These are phyloP conservation scores for Amorphotheca resinae DNA, from an alignment of 495 filamentous ascomycete species.

Conservation along the genomic window DNA sequence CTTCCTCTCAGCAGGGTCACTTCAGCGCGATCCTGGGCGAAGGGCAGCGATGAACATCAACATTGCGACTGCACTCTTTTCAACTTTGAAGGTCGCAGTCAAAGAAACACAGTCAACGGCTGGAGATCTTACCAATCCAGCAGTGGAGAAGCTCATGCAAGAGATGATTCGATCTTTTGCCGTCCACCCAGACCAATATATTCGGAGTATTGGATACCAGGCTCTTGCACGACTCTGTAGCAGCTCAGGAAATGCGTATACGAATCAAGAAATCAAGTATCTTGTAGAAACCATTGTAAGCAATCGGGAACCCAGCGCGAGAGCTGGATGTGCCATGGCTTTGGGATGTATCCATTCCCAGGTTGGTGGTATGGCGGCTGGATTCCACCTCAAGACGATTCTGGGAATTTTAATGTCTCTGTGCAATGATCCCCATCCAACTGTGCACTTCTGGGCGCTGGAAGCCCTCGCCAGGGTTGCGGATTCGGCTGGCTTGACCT, in stretches of 20 bases:
- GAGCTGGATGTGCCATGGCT: constrained; percentile 88
- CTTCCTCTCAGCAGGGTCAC: constrained; percentile 60
- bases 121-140: constrained; percentile 59
- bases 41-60: constrained; percentile 88
- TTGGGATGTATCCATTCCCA: constrained; percentile 89
- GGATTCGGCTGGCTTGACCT: constrained; percentile 85
- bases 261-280: constrained; percentile 76
- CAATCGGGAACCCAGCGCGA: constrained; percentile 83
- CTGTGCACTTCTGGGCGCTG: constrained; percentile 91
- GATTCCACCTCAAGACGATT: constrained; percentile 94
- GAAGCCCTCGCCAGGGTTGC: constrained; percentile 79
- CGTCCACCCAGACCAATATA: constrained; percentile 67
- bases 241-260: constrained; percentile 76
- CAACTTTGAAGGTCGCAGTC: constrained; percentile 68
- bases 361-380: constrained; percentile 95
- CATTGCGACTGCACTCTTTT: constrained; percentile 67
- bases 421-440: constrained; percentile 89
- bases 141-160: constrained; percentile 79
- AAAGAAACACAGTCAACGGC: constrained; percentile 61
- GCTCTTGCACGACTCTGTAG: constrained; percentile 86
- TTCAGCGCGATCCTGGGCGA: constrained; percentile 78
- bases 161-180: constrained; percentile 73
- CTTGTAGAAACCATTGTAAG: constrained; percentile 89
- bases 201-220: constrained; percentile 75
- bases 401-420: constrained; percentile 90